These are phyloP conservation scores for Euphrasia arctica DNA, from an alignment of 305 asterid species.

Conservation along the genomic window DNA sequence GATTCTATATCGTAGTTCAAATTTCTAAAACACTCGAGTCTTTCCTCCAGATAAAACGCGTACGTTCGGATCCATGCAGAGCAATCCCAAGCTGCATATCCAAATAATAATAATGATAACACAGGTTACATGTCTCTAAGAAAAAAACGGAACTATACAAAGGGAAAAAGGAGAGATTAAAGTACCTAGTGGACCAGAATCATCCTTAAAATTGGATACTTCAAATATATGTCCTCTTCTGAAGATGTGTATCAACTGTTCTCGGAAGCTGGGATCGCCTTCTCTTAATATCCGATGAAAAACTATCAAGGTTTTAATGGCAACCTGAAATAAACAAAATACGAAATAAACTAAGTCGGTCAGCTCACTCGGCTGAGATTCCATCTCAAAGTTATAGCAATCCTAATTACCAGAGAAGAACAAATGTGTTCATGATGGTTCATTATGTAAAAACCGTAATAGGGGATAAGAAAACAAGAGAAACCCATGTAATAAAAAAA, in stretches of 20 bases:
- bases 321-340: slow-evolving; percentile 45
- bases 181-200: slow-evolving; percentile 71
- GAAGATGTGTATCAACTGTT: slow-evolving; percentile 54
- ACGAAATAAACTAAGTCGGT: not conserved
- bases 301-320: slow-evolving; percentile 73
- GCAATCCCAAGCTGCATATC: slow-evolving; percentile 89
- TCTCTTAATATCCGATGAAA: slow-evolving; percentile 80
- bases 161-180: not conserved
- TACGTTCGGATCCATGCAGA: slow-evolving; percentile 87
- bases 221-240: slow-evolving; percentile 64
- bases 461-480: not conserved
- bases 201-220: slow-evolving; percentile 83
- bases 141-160: too few species aligned
- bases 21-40: slow-evolving; percentile 68
- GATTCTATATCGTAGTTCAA: slow-evolving; percentile 61
- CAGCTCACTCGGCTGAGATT: not conserved
- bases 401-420: not conserved
- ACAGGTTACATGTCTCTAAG: not conserved
- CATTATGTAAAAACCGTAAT: too few species aligned
- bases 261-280: slow-evolving; percentile 75
- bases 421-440: too few species aligned
- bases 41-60: slow-evolving; percentile 79
- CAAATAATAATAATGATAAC: not conserved
- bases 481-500: not conserved
- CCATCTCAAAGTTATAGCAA: not conserved